Evolutionary conservation across 331 rosid genomes (phyloP).

Genomic region (Rhamnella rubrinervis): DNA sequence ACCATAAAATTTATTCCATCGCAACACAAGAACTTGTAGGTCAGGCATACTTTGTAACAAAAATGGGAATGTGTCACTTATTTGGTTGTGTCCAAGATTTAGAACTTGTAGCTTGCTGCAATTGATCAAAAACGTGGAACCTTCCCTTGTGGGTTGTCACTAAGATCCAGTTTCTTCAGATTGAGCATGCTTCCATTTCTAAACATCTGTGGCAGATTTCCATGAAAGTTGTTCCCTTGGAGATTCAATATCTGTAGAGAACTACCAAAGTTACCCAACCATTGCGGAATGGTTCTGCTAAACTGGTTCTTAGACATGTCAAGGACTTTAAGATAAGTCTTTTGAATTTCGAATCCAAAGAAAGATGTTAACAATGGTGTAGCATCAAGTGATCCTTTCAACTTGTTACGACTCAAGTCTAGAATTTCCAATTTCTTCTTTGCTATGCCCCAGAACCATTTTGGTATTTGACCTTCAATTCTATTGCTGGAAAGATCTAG

Average conservation of each 20-base stretch:
- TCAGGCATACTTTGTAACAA: background rate
- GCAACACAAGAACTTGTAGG: background rate
- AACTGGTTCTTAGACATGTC: background rate
- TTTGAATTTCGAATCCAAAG: constrained; percentile 17
- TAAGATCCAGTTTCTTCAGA: background rate
- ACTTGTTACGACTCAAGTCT: no score
- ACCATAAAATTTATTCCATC: no score
- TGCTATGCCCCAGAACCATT: no score
- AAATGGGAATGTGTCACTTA: background rate
- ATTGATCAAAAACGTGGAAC: background rate
- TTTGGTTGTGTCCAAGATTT: background rate
- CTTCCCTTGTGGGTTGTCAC: background rate
- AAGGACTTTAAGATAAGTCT: background rate
- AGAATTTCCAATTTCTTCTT: no score
- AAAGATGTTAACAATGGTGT: background rate
- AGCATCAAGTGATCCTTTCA: no score
- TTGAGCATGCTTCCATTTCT: no score
- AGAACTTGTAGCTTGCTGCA: background rate
- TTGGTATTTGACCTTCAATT: no score
- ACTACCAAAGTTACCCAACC: background rate
- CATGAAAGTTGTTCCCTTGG: no score
- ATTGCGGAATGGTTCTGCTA: no score
- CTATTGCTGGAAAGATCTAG: no score
- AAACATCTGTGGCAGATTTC: no score
- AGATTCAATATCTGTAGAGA: no score